Conservation (phyloP, 129 eudicot genomes). For the Gnaphalium uliginosum region DNA sequence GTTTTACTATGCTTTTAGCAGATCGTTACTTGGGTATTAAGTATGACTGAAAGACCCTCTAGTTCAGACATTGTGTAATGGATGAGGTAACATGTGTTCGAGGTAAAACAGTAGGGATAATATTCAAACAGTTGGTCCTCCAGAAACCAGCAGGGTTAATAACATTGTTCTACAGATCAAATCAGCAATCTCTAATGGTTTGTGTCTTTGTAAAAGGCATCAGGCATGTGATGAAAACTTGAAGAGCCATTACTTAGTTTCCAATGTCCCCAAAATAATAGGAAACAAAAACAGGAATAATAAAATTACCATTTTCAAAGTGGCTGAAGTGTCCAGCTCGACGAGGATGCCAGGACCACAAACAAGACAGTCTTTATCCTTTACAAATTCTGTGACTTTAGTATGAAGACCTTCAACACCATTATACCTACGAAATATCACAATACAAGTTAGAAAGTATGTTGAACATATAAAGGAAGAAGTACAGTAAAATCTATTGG, state of each 20-base stretch:
- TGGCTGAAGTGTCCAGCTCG: constrained; percentile 72
- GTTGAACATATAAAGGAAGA: constrained; percentile 19
- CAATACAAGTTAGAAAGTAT: constrained; percentile 21
- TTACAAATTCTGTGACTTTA: constrained; percentile 84
- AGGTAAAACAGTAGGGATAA: background rate
- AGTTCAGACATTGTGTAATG: background rate
- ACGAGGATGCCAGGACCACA: constrained; percentile 91
- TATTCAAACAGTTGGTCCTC: background rate
- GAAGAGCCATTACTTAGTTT: background rate
- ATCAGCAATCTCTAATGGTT: background rate
- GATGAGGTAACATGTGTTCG: background rate
- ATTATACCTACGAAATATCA: constrained; percentile 60
- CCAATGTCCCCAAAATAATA: background rate
- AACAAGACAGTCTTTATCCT: constrained; percentile 77
- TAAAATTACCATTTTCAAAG: constrained; percentile 59
- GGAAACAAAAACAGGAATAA: background rate
- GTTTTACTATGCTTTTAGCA: background rate
- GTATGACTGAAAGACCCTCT: background rate
- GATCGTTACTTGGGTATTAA: background rate
- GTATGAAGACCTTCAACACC: constrained; percentile 94
- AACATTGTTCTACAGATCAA: no score
- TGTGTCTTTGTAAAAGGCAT: background rate
- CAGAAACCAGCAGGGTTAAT: no score
- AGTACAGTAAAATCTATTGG: background rate
- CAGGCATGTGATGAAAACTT: background rate